Percentiles rank a stretch among this genome's conserved stretches.
Conservation (phyloP, 371 early-diverging fungal genomes). For the Rhizopus sp. region DNA sequence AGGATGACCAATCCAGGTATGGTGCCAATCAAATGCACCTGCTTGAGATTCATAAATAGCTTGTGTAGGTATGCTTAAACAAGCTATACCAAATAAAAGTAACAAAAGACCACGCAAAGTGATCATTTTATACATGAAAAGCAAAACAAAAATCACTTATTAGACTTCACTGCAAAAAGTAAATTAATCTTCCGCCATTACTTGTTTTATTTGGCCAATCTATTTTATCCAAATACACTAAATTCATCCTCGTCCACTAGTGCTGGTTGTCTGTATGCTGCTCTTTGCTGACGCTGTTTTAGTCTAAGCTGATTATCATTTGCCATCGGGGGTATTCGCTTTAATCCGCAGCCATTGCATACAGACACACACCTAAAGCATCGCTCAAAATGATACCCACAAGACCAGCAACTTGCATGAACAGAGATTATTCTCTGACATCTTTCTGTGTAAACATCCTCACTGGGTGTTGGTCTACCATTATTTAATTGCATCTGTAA, state of each 20-base stretch:
- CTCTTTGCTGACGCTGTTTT: conserved; percentile 5
- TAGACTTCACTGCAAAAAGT: no score
- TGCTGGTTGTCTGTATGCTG: neutral
- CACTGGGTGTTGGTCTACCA: neutral
- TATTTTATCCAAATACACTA: conserved; percentile 29
- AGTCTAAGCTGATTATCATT: conserved; percentile 30
- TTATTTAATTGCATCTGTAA: conserved; percentile 8
- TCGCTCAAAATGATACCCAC: conserved; percentile 25
- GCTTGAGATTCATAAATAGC: conserved; percentile 57
- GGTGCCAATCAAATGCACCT: conserved; percentile 65
- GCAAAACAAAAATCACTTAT: neutral
- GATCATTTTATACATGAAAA: conserved; percentile 1
- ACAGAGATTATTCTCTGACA: conserved; percentile 28
- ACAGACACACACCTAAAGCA: conserved; percentile 36
- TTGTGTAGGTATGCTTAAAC: conserved; percentile 10
- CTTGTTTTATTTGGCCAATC: neutral
- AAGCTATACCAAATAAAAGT: conserved; percentile 15
- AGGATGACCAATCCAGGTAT: conserved; percentile 63
- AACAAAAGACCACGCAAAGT: conserved; percentile 14
- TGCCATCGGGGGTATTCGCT: conserved; percentile 38
- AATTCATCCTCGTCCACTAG: conserved; percentile 27
- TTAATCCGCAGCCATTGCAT: conserved; percentile 32
- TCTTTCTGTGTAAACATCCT: neutral
- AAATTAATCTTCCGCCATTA: neutral
- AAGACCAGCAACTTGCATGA: conserved; percentile 35